Evolutionary conservation across 2,329 filamentous ascomycete species (phyloP).

Genomic region (Claviceps spartinae): DNA sequence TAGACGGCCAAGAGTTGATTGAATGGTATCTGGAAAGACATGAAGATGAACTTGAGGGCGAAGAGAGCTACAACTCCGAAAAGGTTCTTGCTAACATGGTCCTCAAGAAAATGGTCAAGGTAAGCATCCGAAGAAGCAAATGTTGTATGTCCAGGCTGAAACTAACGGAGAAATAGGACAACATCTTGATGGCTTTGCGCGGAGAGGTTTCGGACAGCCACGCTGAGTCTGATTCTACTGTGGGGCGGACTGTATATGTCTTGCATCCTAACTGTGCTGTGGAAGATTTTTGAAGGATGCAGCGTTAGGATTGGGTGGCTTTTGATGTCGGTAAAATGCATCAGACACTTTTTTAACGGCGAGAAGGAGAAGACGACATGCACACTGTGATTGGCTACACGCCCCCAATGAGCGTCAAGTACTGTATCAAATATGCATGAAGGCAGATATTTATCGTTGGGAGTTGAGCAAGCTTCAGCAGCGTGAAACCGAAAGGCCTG

Average conservation of each 20-base stretch:
- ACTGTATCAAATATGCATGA: too few species aligned
- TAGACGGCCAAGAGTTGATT: conserved; percentile 68
- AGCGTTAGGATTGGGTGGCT: background rate
- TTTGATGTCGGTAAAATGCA: background rate
- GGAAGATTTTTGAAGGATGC: conserved; percentile 38
- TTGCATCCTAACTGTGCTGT: conserved; percentile 88
- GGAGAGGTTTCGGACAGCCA: conserved; percentile 44
- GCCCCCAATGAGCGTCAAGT: background rate
- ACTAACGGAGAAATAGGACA: conserved; percentile 47
- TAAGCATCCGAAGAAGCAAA: conserved; percentile 26
- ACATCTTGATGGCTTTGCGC: conserved; percentile 72
- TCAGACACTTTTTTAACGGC: background rate
- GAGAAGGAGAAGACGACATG: background rate
- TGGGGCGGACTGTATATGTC: conserved; percentile 54
- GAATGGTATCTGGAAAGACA: conserved; percentile 88
- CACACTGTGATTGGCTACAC: background rate
- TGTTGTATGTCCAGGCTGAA: background rate
- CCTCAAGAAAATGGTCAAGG: conserved; percentile 91
- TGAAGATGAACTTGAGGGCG: conserved; percentile 65
- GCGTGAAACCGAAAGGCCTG: background rate
- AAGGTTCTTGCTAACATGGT: conserved; percentile 67
- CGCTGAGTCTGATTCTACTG: conserved; percentile 27
- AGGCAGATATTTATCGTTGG: background rate
- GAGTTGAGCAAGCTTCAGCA: background rate
- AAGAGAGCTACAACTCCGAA: conserved; percentile 72